Base-by-base conservation (phyloP, 768 basidiomycete species). In the Agrocybe praecox region DNA sequence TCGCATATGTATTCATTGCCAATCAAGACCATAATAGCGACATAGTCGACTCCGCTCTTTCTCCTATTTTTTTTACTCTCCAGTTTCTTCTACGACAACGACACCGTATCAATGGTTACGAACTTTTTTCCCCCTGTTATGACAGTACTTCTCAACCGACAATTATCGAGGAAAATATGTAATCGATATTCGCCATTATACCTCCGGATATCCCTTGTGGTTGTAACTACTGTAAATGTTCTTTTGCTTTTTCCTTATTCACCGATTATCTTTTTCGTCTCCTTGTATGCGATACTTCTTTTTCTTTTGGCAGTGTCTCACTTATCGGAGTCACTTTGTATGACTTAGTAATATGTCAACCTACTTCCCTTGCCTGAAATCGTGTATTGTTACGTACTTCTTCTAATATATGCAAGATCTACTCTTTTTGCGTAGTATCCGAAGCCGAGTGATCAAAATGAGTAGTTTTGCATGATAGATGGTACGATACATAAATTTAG, bases 141-240 rank as follows among this genome's bases (percentile, higher is more conserved):
- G 26, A 24, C 46, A 23, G 21, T 47, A 47, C 17, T 23, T 52
- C 40, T 51, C 19, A 32, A 45, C 14, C 49, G 33, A 44, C 15
- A 51, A 40, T 52, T 52, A 26, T 29, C 18, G 29, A 34, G 34
- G 54, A 49, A 42, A 56, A 43, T 50, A 51, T 56, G 42, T 56
- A 44, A 49, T 40, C 44, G 50, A 42, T n/a, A 42, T 33, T 47
- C 45, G 34, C 21, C 19, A 19, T 14, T 47, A 52, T 43, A 61
- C 59, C 49, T 52, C 36, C 26, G 57, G 46, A 59, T 56, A 32
- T 56, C 43, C 57, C 43, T 40, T 62, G 46, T 54, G 56, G 49
- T 45, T 53, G 49, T 50, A 52, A 33, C 21, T 21, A 36, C 42
- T 53, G 23, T 58, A 21, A 54, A 45, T 45, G 32, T 43, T 40